Conservation (phyloP, 2,329 filamentous ascomycete species). For the Basipetospora chlamydospora region DNA sequence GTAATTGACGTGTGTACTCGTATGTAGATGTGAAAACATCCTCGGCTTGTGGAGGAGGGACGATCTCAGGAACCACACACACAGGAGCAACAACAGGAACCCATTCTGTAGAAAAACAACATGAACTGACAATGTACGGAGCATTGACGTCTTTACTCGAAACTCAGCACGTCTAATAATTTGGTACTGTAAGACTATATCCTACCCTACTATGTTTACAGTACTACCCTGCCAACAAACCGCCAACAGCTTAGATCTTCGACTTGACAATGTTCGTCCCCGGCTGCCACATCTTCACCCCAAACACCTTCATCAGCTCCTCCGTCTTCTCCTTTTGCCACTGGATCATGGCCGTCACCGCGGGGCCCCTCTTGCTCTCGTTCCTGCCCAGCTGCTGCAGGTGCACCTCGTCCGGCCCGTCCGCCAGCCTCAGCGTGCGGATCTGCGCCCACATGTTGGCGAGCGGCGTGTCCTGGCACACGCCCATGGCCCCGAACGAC, state of each 20-base stretch:
- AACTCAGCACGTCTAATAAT: no score
- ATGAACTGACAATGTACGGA: no score
- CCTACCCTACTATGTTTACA: no score
- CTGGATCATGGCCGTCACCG: slow-evolving; percentile 45
- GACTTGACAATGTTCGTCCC: slow-evolving; percentile 34
- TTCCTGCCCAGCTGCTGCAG: slow-evolving; percentile 66
- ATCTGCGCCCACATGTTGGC: slow-evolving; percentile 71
- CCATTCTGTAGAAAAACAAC: no score
- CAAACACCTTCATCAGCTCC: slow-evolving; percentile 49
- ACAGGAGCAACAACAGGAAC: no score
- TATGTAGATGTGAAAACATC: no score
- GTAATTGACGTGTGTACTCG: no score
- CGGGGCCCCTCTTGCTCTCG: slow-evolving; percentile 57
- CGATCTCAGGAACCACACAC: no score
- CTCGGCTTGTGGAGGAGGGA: no score
- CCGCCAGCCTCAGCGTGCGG: slow-evolving; percentile 70
- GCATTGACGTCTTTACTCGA: no score
- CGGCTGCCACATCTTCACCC: slow-evolving; percentile 28
- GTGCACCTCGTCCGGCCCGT: slow-evolving; percentile 95
- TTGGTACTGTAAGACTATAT: no score
- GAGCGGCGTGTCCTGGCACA: slow-evolving; percentile 87
- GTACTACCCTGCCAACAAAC: no score
- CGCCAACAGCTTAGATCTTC: slow-evolving; percentile 24
- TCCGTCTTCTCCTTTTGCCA: slow-evolving; percentile 51
- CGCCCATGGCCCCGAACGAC: slow-evolving; percentile 78